Evolutionary conservation across 768 basidiomycete species (phyloP).

Genomic region (Steccherinum ochraceum): DNA sequence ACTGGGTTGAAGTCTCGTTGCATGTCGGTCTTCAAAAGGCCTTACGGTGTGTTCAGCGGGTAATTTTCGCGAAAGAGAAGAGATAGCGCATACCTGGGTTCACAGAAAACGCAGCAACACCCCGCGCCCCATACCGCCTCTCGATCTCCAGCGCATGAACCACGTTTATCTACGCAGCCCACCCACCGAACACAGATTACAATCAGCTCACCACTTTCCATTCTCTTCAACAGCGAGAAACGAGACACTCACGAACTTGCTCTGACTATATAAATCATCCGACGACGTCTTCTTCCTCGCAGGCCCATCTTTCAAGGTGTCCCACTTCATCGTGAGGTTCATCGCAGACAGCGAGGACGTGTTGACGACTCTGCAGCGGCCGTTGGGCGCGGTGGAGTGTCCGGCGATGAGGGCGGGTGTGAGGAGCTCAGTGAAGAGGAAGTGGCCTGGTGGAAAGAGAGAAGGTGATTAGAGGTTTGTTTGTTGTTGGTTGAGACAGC

Average conservation of each 20-base stretch:
- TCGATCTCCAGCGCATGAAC: conserved; percentile 37
- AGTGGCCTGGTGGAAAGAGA: conserved; percentile 21
- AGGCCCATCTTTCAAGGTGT: conserved; percentile 15
- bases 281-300: conserved; percentile 7
- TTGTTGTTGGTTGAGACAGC: background rate
- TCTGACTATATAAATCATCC: conserved; percentile 16
- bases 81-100: conserved; percentile 37
- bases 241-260: conserved; percentile 31
- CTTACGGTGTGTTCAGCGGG: no score
- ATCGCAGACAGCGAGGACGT: conserved; percentile 11
- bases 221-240: no score
- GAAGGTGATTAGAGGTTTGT: background rate
- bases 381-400: conserved; percentile 24
- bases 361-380: conserved; percentile 30
- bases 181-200: background rate
- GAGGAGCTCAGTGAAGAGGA: conserved; percentile 30
- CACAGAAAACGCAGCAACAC: conserved; percentile 33
- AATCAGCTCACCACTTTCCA: no score
- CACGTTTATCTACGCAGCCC: conserved; percentile 21
- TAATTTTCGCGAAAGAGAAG: no score
- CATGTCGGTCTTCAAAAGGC: no score
- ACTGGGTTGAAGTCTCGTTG: conserved; percentile 10
- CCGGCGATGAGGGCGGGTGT: conserved; percentile 27
- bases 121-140: conserved; percentile 33
- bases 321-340: conserved; percentile 6